A percentile compares a stretch with the other conserved stretches of the same genome.
Conservation (phyloP, 305 asterid genomes). For the Fraxinus nigra region DNA sequence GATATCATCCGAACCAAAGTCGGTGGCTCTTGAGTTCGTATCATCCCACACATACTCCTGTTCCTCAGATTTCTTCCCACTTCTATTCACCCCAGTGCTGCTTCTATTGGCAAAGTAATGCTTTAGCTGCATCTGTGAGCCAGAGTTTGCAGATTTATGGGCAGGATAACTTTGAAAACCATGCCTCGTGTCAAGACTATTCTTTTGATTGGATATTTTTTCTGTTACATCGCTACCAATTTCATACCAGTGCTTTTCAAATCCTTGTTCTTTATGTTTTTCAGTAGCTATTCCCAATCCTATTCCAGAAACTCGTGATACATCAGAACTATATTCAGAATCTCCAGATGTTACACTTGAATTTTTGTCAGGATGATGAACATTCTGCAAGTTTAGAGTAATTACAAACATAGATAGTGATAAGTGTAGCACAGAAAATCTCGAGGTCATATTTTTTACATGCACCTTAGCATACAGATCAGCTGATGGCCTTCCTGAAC, state of each 20-base stretch:
- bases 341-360: slow-evolving; percentile 38
- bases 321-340: slow-evolving; percentile 51
- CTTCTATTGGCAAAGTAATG: slow-evolving; percentile 37
- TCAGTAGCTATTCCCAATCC: slow-evolving; percentile 49
- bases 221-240: slow-evolving; percentile 39
- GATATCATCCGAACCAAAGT: slow-evolving; percentile 32
- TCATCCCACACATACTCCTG: slow-evolving; percentile 89
- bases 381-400: slow-evolving; percentile 39
- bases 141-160: slow-evolving; percentile 35
- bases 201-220: slow-evolving; percentile 48
- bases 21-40: slow-evolving; percentile 45
- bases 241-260: slow-evolving; percentile 62
- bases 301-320: slow-evolving; percentile 44
- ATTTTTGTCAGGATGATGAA: slow-evolving; percentile 50
- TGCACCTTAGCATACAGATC: slow-evolving; percentile 63
- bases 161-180: slow-evolving; percentile 46
- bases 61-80: slow-evolving; percentile 94
- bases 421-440: slow-evolving; percentile 13
- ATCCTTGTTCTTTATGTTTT: slow-evolving; percentile 49
- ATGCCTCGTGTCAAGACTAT: slow-evolving; percentile 52
- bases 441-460: background rate
- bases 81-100: slow-evolving; percentile 43
- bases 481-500: slow-evolving; percentile 54
- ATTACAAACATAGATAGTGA: slow-evolving; percentile 12
- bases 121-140: slow-evolving; percentile 40